Conservation (phyloP, 1,284 basidiomycete species). For the Golubevia sp. region DNA sequence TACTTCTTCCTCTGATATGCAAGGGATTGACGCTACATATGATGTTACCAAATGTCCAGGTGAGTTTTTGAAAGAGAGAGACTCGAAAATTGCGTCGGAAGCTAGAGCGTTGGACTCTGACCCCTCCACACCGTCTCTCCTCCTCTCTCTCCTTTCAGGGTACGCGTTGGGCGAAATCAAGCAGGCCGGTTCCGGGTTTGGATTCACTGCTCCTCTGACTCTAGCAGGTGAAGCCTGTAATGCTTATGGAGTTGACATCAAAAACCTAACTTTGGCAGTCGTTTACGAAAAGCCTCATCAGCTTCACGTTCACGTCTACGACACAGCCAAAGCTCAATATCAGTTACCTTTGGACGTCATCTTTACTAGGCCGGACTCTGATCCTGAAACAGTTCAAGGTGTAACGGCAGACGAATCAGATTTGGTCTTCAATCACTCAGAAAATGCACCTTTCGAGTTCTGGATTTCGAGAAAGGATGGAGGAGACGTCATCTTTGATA, state of each 20-base stretch:
- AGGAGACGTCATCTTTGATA: conserved; percentile 74
- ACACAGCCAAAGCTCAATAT: conserved; percentile 68
- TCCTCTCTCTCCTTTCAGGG: no score
- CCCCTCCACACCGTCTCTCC: no score
- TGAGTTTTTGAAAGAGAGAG: no score
- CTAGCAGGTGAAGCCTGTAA: conserved; percentile 72
- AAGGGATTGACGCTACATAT: not conserved
- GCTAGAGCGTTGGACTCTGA: no score
- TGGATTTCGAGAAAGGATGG: conserved; percentile 72
- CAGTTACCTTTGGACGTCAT: conserved; percentile 72
- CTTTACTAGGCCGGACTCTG: conserved; percentile 67
- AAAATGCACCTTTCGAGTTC: conserved; percentile 72
- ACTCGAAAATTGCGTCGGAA: no score
- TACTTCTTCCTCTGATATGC: not conserved
- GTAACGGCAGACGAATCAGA: conserved; percentile 31
- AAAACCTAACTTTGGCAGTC: conserved; percentile 70
- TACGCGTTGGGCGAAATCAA: no score
- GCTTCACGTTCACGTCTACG: conserved; percentile 76
- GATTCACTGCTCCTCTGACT: conserved; percentile 68
- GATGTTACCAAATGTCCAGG: no score
- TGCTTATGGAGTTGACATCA: conserved; percentile 73
- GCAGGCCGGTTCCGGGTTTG: conserved; percentile 29
- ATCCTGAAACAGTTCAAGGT: conserved; percentile 19
- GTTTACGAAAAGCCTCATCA: conserved; percentile 66
- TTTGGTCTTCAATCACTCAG: conserved; percentile 70